phyloP scores from a whole-genome alignment of 768 basidiomycete species.

The Podaxis sp. region DNA sequence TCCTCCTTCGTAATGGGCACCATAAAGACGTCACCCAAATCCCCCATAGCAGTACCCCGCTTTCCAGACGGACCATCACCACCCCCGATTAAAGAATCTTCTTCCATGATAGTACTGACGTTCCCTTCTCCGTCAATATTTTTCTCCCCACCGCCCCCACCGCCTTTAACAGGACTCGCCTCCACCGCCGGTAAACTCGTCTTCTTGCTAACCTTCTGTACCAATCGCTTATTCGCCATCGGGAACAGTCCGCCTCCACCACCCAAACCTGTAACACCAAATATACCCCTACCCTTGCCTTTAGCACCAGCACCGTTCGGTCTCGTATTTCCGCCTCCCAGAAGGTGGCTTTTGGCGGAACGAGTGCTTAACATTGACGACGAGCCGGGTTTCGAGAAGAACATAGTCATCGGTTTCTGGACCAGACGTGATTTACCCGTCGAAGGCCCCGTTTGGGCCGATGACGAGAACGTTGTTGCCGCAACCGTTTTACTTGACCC shows the following conservation, averaged over 20 bases:
- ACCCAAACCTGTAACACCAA: constrained; percentile 29
- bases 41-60: constrained; percentile 9
- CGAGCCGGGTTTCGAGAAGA: constrained; percentile 18
- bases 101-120: constrained; percentile 18
- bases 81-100: constrained; percentile 7
- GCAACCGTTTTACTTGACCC: constrained; percentile 15
- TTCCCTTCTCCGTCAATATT: constrained; percentile 21
- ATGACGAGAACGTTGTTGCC: neutral
- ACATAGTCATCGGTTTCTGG: constrained; percentile 30
- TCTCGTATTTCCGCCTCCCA: neutral
- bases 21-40: constrained; percentile 19
- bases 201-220: constrained; percentile 45
- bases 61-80: constrained; percentile 4
- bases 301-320: constrained; percentile 15
- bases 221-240: constrained; percentile 19
- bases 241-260: constrained; percentile 17
- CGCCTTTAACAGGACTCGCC: constrained; percentile 50
- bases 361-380: constrained; percentile 12
- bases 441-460: constrained; percentile 12
- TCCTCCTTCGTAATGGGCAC: constrained; percentile 17
- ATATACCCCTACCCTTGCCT: constrained; percentile 23
- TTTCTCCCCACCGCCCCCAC: constrained; percentile 17
- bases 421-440: constrained; percentile 21
- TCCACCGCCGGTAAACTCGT: constrained; percentile 45
- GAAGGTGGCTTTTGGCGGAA: constrained; percentile 7